Percentiles rank a stretch among this genome's conserved stretches.
These are phyloP conservation scores for Letharia columbiana DNA, from an alignment of 495 filamentous ascomycete species.

Conservation along the genomic window DNA sequence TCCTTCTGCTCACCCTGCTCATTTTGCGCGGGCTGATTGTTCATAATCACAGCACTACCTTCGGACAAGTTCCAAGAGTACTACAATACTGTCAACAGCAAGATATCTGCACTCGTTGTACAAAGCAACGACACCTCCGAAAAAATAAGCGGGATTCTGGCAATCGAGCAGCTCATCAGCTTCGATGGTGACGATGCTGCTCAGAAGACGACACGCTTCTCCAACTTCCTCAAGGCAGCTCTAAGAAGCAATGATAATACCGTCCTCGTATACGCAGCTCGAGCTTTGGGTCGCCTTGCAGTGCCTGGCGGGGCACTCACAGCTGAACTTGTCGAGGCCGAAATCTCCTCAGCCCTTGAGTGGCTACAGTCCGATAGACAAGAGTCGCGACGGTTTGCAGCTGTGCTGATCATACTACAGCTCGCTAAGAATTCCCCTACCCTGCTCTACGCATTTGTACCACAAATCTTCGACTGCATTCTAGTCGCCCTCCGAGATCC, in stretches of 20 bases:
- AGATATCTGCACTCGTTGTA: slow-evolving; percentile 63
- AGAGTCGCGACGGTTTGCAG: slow-evolving; percentile 84
- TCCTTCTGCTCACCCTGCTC: slow-evolving; percentile 1
- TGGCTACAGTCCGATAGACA: slow-evolving; percentile 93
- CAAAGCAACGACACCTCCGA: slow-evolving; percentile 80
- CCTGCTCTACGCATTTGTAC: slow-evolving; percentile 83
- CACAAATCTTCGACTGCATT: slow-evolving; percentile 83
- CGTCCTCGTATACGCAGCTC: slow-evolving; percentile 79
- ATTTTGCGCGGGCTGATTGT: neutral
- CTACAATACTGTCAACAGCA: slow-evolving; percentile 68
- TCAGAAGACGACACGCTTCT: slow-evolving; percentile 88
- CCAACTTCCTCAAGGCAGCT: slow-evolving; percentile 77
- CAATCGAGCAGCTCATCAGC: slow-evolving; percentile 85
- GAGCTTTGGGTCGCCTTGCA: slow-evolving; percentile 80
- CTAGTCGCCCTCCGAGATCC: slow-evolving; percentile 89
- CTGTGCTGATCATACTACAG: slow-evolving; percentile 82
- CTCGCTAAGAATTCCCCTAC: slow-evolving; percentile 86
- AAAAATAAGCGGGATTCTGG: slow-evolving; percentile 80
- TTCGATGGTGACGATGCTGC: slow-evolving; percentile 93
- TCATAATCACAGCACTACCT: slow-evolving; percentile 51
- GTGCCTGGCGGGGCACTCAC: slow-evolving; percentile 89
- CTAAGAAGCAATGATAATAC: slow-evolving; percentile 79
- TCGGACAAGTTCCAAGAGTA: slow-evolving; percentile 69
- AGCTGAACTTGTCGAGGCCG: slow-evolving; percentile 91
- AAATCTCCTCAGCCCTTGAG: slow-evolving; percentile 89